Evolutionary conservation across 345 rosid genomes (phyloP).

Genomic region (Corchorus capsularis): DNA sequence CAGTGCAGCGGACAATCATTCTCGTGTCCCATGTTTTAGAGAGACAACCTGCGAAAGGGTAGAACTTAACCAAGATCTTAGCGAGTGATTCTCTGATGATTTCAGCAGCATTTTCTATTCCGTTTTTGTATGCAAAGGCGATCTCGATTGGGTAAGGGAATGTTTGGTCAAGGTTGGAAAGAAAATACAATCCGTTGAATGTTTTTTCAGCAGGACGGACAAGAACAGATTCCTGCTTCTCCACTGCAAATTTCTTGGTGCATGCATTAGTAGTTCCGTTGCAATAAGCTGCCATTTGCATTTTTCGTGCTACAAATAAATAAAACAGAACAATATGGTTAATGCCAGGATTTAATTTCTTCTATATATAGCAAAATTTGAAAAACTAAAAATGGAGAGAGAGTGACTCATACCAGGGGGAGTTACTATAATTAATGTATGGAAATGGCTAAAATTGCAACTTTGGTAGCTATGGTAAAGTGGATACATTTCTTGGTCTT

Average conservation of each 20-base stretch:
- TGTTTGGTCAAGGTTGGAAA: slow-evolving; percentile 88
- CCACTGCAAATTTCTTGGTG: slow-evolving; percentile 29
- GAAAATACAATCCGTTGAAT: slow-evolving; percentile 68
- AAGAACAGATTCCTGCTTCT: slow-evolving; percentile 48
- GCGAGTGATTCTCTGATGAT: slow-evolving; percentile 64
- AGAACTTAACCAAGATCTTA: slow-evolving; percentile 70
- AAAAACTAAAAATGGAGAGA: no score
- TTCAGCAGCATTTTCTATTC: slow-evolving; percentile 53
- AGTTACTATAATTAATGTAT: no score
- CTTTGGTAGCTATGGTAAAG: no score
- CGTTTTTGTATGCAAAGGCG: slow-evolving; percentile 64
- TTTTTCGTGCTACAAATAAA: not conserved
- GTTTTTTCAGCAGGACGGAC: slow-evolving; percentile 68
- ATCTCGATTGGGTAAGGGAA: slow-evolving; percentile 39
- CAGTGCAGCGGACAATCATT: slow-evolving; percentile 66
- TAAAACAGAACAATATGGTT: no score
- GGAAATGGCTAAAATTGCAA: no score
- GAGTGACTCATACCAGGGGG: no score
- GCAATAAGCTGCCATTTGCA: not conserved
- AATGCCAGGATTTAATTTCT: no score
- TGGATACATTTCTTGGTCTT: no score
- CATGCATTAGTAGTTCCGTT: slow-evolving; percentile 34
- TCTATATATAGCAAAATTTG: no score
- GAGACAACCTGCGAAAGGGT: slow-evolving; percentile 83
- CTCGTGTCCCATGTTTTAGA: slow-evolving; percentile 71